Evolutionary conservation across 805 yeast genomes (phyloP).

Genomic region (Lipomyces sp.): DNA sequence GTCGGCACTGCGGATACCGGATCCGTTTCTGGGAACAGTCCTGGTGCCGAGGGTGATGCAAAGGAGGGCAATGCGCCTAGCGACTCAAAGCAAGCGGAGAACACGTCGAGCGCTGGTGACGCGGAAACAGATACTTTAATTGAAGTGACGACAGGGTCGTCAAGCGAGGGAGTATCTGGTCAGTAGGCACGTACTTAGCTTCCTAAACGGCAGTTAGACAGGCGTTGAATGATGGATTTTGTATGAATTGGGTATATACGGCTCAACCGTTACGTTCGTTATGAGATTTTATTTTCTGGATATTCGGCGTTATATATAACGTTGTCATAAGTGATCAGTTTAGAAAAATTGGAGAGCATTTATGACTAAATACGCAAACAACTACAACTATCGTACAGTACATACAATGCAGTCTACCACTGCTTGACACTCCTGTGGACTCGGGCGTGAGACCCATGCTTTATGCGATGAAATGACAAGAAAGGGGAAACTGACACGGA

Average conservation of each 20-base stretch:
- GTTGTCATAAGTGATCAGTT: too few relatives aligned
- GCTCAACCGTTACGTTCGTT: too few relatives aligned
- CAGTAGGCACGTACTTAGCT: not conserved
- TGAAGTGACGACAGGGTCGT: slow-evolving; percentile 7
- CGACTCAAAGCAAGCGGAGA: too few relatives aligned
- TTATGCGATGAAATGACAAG: not conserved
- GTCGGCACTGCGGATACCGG: too few relatives aligned
- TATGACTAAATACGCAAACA: not conserved
- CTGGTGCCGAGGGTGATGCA: not conserved
- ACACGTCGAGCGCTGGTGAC: too few relatives aligned
- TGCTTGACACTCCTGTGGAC: not conserved
- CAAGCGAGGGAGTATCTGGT: not conserved
- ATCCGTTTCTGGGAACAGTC: not conserved
- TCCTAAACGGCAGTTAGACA: too few relatives aligned
- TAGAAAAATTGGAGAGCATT: not conserved
- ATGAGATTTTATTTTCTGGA: too few relatives aligned
- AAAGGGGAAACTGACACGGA: not conserved
- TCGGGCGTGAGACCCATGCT: not conserved
- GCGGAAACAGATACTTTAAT: slow-evolving; percentile 8
- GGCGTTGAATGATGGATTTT: too few relatives aligned
- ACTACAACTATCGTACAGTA: not conserved
- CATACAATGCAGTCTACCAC: not conserved
- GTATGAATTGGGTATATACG: too few relatives aligned
- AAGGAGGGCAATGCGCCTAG: not conserved
- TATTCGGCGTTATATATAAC: too few relatives aligned